Percentiles rank a stretch among this genome's conserved stretches.
Conservation (phyloP, 2,329 filamentous ascomycete genomes). For the Paecilomyces sp. region DNA sequence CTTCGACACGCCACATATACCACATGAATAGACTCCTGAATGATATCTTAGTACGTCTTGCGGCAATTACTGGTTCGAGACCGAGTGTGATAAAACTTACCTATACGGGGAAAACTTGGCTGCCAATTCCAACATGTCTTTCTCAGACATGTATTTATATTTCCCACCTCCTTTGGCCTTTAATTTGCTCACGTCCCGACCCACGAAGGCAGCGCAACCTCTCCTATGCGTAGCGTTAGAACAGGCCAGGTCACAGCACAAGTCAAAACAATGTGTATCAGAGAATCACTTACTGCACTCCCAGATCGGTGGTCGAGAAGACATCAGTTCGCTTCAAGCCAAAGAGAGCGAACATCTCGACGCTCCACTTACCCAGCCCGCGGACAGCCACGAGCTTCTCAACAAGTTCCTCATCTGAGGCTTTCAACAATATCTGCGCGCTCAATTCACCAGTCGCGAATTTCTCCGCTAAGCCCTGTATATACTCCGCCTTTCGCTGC, state of each 20-base stretch:
- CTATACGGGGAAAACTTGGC: constrained; percentile 76
- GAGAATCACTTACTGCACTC: constrained; percentile 62
- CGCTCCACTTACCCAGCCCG: constrained; percentile 82
- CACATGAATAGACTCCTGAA: constrained; percentile 82
- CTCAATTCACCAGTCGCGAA: constrained; percentile 70
- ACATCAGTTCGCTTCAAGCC: constrained; percentile 92
- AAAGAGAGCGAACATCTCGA: constrained; percentile 98
- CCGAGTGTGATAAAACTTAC: constrained; percentile 31
- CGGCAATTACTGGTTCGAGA: neutral
- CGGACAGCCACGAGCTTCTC: constrained; percentile 76
- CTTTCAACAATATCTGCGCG: constrained; percentile 66
- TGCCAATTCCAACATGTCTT: constrained; percentile 80
- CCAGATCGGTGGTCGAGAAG: constrained; percentile 84
- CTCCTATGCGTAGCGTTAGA: constrained; percentile 38
- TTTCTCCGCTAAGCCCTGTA: constrained; percentile 75
- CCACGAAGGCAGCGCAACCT: constrained; percentile 83
- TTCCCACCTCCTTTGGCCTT: constrained; percentile 75
- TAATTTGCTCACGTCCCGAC: constrained; percentile 74
- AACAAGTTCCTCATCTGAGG: constrained; percentile 79
- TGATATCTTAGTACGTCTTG: constrained; percentile 17
- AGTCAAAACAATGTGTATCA: neutral
- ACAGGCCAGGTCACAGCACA: neutral
- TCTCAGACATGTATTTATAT: constrained; percentile 96
- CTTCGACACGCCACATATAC: constrained; percentile 91
- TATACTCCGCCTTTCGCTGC: constrained; percentile 92